phyloP scores from a whole-genome alignment of 805 yeast genomes.

The Wickerhamiella hasegawae region DNA sequence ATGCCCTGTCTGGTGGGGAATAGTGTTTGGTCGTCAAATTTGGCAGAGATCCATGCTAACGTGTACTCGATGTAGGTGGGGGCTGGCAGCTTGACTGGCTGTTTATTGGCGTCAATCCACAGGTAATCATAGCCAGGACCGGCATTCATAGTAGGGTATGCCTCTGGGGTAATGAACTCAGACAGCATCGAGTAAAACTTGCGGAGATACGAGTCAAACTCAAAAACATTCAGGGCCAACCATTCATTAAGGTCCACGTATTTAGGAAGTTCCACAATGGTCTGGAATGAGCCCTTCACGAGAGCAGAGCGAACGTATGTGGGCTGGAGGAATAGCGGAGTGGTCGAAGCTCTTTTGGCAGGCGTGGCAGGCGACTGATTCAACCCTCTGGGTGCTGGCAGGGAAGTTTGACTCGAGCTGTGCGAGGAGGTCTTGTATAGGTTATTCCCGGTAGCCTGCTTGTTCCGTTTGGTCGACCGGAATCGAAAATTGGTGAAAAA shows the following conservation, averaged over 20 bases:
- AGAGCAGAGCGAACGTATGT: constrained; percentile 89
- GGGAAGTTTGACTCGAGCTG: constrained; percentile 4
- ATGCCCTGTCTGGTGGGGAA: constrained; percentile 84
- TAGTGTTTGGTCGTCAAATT: constrained; percentile 72
- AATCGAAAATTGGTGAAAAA: constrained; percentile 8
- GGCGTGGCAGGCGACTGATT: not conserved
- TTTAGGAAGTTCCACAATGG: constrained; percentile 87
- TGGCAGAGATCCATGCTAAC: constrained; percentile 74
- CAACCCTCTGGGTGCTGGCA: constrained; percentile 1
- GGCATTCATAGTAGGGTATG: constrained; percentile 88
- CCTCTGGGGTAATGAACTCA: constrained; percentile 80
- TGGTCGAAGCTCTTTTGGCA: constrained; percentile 4
- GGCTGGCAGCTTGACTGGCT: constrained; percentile 79
- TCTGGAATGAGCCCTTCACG: constrained; percentile 91
- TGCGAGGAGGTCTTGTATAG: constrained; percentile 1
- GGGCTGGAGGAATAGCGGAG: constrained; percentile 67
- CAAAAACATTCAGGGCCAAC: constrained; percentile 87
- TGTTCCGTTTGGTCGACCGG: constrained; percentile 6
- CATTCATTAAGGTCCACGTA: constrained; percentile 92
- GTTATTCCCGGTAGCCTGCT: not conserved
- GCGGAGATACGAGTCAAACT: constrained; percentile 67
- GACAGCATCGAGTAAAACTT: constrained; percentile 83
- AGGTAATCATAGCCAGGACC: constrained; percentile 83
- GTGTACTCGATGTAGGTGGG: constrained; percentile 85
- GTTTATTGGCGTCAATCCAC: constrained; percentile 74